Evolutionary conservation across 306 rosid genomes (phyloP), one percentile per base, ranked within the genome.

Genomic region (Quercus bicolor): DNA sequence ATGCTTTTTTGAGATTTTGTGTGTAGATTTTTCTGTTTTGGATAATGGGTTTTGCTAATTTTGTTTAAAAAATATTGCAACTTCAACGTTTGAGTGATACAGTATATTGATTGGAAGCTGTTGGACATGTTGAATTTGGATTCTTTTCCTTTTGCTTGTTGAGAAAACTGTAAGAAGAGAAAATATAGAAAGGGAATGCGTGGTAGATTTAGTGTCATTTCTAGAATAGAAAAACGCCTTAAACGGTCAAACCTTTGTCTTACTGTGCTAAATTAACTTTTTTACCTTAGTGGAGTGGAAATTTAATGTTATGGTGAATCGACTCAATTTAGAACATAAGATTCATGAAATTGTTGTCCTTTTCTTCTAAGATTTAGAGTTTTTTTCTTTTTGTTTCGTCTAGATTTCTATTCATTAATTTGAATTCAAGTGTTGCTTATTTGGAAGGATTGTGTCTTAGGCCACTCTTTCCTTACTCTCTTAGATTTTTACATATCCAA

Each of bases 321-420:
- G 34, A 37, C 70, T 70, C 48, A 16, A 29, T 20, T 73, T 56
- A 77, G 74, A 53, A 37, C 72, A 51, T 45, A 16, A 10, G 79
- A 75, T 81, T 85, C 48, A 79, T 61, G 48, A 62, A 75, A 77
- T 77, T 52, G 26, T 23, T 55, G 24, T 55, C 29, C 70, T 56
- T 10, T 52, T 5, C 70, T 61, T 43, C 6, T n/a, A 72, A 40
- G 65, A 43, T 66, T 69, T 28, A 40, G 60, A 5, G n/a, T 33
- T 21, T 23, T 33, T 23, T 48, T 48, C 53, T 12, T 48, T 48
- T 13, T 48, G 53, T 48, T 48, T 48, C 53, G 14, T 48, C 53
- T 48, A 48, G 53, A 48, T 48, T 48, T 48, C 5, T 12, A 48
- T 2, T 9, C 21, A 48, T 21, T 31, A 11, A 29, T 56, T 66